Base-by-base conservation (phyloP, 176 grass and related monocot genomes). In the Eragrostis nindensis region DNA sequence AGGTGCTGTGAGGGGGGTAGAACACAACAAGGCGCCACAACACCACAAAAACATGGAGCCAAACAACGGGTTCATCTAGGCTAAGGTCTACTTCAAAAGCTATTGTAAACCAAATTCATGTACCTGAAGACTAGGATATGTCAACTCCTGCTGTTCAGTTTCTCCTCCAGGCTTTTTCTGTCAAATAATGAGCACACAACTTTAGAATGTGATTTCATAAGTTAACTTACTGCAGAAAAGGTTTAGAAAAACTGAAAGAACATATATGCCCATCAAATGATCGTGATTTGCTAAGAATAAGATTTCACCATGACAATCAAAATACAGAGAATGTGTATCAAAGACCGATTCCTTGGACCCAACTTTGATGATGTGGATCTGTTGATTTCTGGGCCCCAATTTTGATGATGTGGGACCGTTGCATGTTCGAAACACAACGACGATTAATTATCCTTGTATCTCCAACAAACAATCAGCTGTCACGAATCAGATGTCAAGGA, bases 41-140 rank as follows among this genome's bases (percentile, higher is more conserved):
- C 32, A 36, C 32, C 32, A 36, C 32, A 36, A 36, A 36, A 36
- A 36, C 32, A 36, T 36, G 32, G 32, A 36, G 2, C 46, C 69
- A 45, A 80, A 49, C 18, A 66, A 74, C 43, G n/a, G 66, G 50
- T 38, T 27, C 71, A 85, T 66, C 49, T 46, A 2, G 29, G 63
- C 26, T 45, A 62, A 29, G 2, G 27, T 43, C 15, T 29, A 11
- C 15, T 47, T 66, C 29, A 55, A 6, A 36, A 75, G 80, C 10
- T 7, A 79, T 38, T 39, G 25, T 16, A 62, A 82, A 70, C 11
- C 29, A 19, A 86, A 77, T 5, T 69, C 56, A 78, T 68, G 13
- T 91, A 98, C 95, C 92, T 94, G 70, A 48, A 95, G 68, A 70
- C 90, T 93, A 70, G 82, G 71, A 82, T 93, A 95, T 86, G 66